Evolutionary conservation across 1,284 basidiomycete species (phyloP), one percentile per base, ranked within the genome.

Genomic region (Heterobasidion irregulare): DNA sequence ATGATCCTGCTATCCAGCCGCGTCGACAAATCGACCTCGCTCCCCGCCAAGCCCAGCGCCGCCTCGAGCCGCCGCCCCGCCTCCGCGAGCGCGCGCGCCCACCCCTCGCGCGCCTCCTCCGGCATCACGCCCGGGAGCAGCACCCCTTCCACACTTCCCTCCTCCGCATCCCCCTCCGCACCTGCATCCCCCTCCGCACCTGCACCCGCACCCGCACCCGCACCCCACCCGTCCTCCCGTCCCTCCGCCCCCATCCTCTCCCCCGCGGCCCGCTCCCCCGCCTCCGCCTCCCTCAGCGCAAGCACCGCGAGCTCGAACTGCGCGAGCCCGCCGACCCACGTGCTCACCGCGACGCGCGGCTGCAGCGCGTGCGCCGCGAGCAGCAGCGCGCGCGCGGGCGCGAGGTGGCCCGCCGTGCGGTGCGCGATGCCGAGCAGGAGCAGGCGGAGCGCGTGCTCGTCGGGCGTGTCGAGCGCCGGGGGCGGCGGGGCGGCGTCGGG

Each of bases 391-490:
- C 81, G 75, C 0, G 80, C 68, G 0, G 73, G 63, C 0, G 59
- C 61, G 61, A 71, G 82, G 19, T 75, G 70, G 2, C 76, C 74
- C 0, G 77, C 66, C 0, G 82, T 83, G 35, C 84, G 79, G 62
- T 87, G 79, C 10, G 76, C 71, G 61, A 86, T 77, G 6, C 87
- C 87, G 13, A 89, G 74, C 6, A 90, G 75, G 2, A 89, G 75
- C 0, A 82, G 72, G 8, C 86, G 83, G 32, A 88, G 64, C 0
- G 82, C 86, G n/a, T 80, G 70, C 62, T 90, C 87, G 62, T 90
- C 87, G 0, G 80, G 68, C 0, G 82, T 86, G 63, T 87, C 83
- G 18, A 88, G 75, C 15, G 57, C 16, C n/a, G 50, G 46, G 50
- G 45, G 36, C 13, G 52, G 18, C 2, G 56, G 16, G 34, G 56